Percentiles rank a stretch among this genome's conserved stretches.
These are phyloP conservation scores for Boletus patriciae DNA, from an alignment of 768 basidiomycete genomes.

Conservation along the genomic window DNA sequence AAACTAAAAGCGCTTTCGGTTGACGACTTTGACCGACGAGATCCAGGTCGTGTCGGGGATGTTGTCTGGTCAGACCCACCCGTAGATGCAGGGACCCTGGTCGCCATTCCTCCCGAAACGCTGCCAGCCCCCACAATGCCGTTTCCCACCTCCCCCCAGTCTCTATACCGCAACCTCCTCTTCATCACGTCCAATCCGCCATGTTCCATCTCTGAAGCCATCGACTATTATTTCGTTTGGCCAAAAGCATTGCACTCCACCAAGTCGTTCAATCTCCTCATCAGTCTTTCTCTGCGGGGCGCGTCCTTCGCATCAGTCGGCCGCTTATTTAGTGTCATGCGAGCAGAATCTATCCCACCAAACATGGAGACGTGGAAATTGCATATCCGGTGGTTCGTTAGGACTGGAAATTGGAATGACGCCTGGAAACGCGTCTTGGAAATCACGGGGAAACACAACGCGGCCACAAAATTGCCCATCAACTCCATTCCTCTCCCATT, in stretches of 20 bases:
- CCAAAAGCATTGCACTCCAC: constrained; percentile 37
- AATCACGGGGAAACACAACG: constrained; percentile 11
- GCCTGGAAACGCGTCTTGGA: constrained; percentile 51
- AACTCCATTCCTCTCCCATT: constrained; percentile 43
- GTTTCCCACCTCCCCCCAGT: constrained; percentile 30
- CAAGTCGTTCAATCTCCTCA: constrained; percentile 45
- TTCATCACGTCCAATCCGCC: constrained; percentile 20
- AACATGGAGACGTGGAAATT: constrained; percentile 60
- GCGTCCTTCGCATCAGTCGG: constrained; percentile 47
- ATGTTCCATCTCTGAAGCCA: constrained; percentile 11
- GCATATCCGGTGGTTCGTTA: constrained; percentile 55
- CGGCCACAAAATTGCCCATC: neutral
- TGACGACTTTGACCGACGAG: constrained; percentile 25
- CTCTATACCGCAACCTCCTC: constrained; percentile 38
- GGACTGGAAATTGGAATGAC: constrained; percentile 53
- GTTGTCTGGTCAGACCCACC: constrained; percentile 8
- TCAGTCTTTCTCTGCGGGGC: constrained; percentile 50
- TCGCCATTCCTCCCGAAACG: constrained; percentile 3
- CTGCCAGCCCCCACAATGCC: constrained; percentile 19
- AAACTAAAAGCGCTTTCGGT: constrained; percentile 26
- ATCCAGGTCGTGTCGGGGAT: constrained; percentile 23
- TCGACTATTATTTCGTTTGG: constrained; percentile 30
- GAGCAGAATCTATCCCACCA: constrained; percentile 37
- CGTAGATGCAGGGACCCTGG: neutral
- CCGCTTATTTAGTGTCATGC: constrained; percentile 51